Evolutionary conservation across 371 early-diverging fungal genomes (phyloP), one percentile per base, ranked within the genome.

Genomic region (Quaeritorhiza haematococci): DNA sequence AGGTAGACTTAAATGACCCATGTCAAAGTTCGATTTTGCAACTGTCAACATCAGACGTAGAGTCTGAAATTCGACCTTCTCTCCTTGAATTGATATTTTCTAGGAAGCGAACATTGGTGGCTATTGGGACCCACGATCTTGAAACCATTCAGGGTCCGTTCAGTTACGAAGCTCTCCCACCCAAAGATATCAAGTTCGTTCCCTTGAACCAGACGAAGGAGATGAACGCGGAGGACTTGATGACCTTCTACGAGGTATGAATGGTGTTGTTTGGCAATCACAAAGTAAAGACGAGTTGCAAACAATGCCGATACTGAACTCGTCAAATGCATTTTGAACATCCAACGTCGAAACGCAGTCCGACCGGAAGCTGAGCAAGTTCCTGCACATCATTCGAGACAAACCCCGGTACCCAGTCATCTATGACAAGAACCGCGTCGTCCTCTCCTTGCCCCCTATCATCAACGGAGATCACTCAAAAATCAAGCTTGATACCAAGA

Each of bases 61-160:
- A n/a, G n/a, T n/a, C 35, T 49, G 13, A 6, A 6, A 47, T 19
- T n/a, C 19, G 34, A 13, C 21, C 6, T 38, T 17, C 29, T 26
- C 33, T n/a, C 33, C 51, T 28, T 13, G 15, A 26, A 27, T 26
- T 15, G 29, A 50, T 6, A 10, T 46, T 23, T n/a, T 52, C 33
- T 53, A 89, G 92, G 68, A 93, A 94, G 79, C 90, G 99, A 67
- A 88, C 90, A 1, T 75, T 98, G 56, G 98, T 95, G 17, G 91
- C 99, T 19, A 97, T 99, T 64, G 99, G 99, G 59, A 99, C 99
- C 10, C 99, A 99, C 63, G 99, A 99, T 72, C 79, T 98, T 33
- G 98, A 97, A 68, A 96, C 94, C 7, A 79, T 99, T 33, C 68
- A 88, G 58, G 93, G 90, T 3, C 98, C 97, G 5, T 93, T 99